A percentile compares a stretch with the other conserved stretches of the same genome.
These are phyloP conservation scores for Pyricularia sp. DNA, from an alignment of 2,329 filamentous ascomycete species.

Conservation along the genomic window DNA sequence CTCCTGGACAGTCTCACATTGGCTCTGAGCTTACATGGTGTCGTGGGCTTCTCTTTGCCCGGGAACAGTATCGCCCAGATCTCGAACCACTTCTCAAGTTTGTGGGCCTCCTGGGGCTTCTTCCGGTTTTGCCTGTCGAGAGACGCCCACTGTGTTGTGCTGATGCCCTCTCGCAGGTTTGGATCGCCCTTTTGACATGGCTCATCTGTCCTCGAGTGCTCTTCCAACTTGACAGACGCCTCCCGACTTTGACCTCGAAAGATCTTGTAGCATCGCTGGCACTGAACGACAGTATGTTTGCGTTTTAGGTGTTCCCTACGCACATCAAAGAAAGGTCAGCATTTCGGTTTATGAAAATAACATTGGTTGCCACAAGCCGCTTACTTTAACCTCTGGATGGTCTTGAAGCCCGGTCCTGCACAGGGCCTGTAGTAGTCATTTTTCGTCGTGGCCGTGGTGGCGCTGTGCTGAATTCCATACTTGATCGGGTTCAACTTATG, in stretches of 20 bases:
- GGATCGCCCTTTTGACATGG: conserved; percentile 13
- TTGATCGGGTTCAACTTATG: conserved; percentile 17
- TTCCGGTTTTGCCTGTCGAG: conserved; percentile 17
- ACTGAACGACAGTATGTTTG: conserved; percentile 17
- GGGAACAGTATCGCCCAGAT: conserved; percentile 19
- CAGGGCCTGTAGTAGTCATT: conserved; percentile 15
- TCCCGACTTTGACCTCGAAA: conserved; percentile 11
- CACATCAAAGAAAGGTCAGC: neutral
- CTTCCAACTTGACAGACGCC: conserved; percentile 10
- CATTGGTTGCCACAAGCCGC: neutral
- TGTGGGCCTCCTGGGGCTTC: conserved; percentile 18
- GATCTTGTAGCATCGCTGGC: conserved; percentile 16
- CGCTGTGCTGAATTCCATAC: conserved; percentile 15
- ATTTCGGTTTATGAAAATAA: neutral
- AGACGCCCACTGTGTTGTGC: conserved; percentile 15
- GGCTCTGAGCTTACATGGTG: conserved; percentile 14
- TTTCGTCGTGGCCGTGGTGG: conserved; percentile 9
- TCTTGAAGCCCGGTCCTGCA: conserved; percentile 18
- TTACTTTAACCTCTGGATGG: conserved; percentile 18
- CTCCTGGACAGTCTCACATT: neutral
- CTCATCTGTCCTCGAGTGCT: conserved; percentile 12
- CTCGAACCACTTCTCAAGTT: conserved; percentile 19
- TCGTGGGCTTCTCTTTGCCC: conserved; percentile 10
- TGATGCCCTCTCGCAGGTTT: conserved; percentile 16
- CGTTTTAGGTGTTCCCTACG: conserved; percentile 17